Percentiles rank a stretch among this genome's conserved stretches.
phyloP scores from a whole-genome alignment of 257 asterid genomes.

The Voacanga thouarsii region DNA sequence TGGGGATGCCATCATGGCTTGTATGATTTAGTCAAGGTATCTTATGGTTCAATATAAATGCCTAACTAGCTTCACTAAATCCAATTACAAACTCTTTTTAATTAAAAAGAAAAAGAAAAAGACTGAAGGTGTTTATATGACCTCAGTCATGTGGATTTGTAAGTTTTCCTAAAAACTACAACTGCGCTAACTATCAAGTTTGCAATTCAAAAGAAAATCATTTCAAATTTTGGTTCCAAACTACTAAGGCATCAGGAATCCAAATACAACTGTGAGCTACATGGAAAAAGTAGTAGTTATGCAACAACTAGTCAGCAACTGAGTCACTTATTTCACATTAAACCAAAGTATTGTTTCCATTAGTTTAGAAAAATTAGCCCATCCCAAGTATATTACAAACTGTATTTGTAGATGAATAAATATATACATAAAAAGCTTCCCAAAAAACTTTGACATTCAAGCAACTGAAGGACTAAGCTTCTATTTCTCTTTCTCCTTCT shows the following conservation, averaged over 20 bases:
- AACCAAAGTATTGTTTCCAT: not conserved
- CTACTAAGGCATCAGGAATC: not conserved
- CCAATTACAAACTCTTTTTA: not conserved
- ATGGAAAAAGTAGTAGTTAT: not conserved
- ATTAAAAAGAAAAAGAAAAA: not conserved
- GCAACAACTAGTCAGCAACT: not conserved
- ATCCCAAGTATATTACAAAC: not conserved
- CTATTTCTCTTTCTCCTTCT: not conserved
- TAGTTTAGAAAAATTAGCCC: not conserved
- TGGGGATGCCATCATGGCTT: slow-evolving; percentile 51
- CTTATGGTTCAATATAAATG: not conserved
- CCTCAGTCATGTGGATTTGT: not conserved
- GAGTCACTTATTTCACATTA: not conserved
- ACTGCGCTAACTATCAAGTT: not conserved
- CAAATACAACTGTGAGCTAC: not conserved
- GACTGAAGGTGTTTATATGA: not conserved
- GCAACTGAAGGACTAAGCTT: not conserved
- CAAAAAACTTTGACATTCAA: not conserved
- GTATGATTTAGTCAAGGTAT: slow-evolving; percentile 68
- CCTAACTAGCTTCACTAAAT: not conserved
- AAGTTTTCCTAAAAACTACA: not conserved
- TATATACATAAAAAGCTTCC: not conserved
- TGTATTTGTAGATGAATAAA: not conserved
- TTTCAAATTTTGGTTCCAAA: not conserved
- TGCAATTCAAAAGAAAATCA: not conserved